Evolutionary conservation across 805 yeast genomes (phyloP), one percentile per base, ranked within the genome.

Genomic region (Candida tammaniensis): DNA sequence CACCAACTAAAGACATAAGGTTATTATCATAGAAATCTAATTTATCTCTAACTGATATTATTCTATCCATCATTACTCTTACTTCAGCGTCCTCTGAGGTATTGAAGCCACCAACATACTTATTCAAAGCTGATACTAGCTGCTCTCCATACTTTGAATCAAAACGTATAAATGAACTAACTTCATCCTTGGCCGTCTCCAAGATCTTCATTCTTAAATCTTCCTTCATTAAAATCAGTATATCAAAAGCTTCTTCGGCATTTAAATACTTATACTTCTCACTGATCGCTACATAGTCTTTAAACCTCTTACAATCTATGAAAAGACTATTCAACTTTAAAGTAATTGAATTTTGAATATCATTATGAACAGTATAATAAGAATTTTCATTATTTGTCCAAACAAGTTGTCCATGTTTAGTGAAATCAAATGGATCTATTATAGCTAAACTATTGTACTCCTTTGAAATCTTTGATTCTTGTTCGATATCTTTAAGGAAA

Each of bases 171-270:
- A 57, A 17, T 4, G 30, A 17, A 13, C 46, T 48, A 2, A 63
- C 35, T 27, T 65, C 70, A 2, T 25, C 9, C 24, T 52, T 48
- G 4, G 61, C 68, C 4, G 47, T 35, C 10, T 55, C 49, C 21
- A 67, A 46, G 0, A 66, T 51, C 27, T 44, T 48, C 15, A 65
- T 38, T 36, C 62, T 61, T 39, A 55, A 53, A 22, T 59, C 64
- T 25, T 67, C 73, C 27, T 57, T 61, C 28, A 66, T 55, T 23
- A 63, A 44, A 27, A 44, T 40, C 33, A 52, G 42, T 5, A 59
- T 36, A 27, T 43, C 49, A 30, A 30, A 41, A 4, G 40, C 30
- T 20, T 27, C 33, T 4, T 39, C 43, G 2, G 33, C 27, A 9
- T 42, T 41, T n/a, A 45, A 36, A 17, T 38, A 34, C 17, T 48